phyloP scores from a whole-genome alignment of 2,329 filamentous ascomycete species.

The Uncinocarpus reesii region DNA sequence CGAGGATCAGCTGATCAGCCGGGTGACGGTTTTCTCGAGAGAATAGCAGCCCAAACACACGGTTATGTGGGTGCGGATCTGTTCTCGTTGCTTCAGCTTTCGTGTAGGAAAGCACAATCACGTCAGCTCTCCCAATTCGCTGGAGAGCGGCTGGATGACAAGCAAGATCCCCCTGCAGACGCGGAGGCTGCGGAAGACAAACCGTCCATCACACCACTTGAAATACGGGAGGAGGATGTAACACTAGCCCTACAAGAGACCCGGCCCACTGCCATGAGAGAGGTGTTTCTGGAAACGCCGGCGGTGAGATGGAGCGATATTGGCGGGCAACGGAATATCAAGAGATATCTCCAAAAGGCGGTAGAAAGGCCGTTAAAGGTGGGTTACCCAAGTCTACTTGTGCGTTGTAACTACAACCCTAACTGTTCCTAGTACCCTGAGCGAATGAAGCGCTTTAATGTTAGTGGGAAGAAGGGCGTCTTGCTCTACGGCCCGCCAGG shows the following conservation, averaged over 20 bases:
- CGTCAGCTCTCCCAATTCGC: conserved; percentile 19
- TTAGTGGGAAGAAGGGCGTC: conserved; percentile 64
- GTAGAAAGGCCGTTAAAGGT: conserved; percentile 50
- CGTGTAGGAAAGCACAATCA: conserved; percentile 36
- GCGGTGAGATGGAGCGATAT: conserved; percentile 81
- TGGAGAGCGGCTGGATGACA: neutral
- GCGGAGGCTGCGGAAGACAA: conserved; percentile 8
- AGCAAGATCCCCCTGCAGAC: neutral
- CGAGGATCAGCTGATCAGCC: conserved; percentile 40
- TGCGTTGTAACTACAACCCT: neutral
- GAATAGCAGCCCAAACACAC: conserved; percentile 65
- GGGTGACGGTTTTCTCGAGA: conserved; percentile 45
- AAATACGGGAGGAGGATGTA: conserved; percentile 30
- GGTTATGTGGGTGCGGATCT: conserved; percentile 78
- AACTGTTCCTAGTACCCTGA: conserved; percentile 36
- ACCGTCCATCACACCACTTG: conserved; percentile 18
- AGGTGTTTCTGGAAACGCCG: conserved; percentile 78
- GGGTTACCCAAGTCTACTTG: conserved; percentile 12
- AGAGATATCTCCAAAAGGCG: conserved; percentile 52
- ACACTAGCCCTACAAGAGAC: conserved; percentile 53
- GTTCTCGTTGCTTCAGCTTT: conserved; percentile 50
- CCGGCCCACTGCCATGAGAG: conserved; percentile 76
- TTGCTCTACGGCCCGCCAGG: conserved; percentile 87
- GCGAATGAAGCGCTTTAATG: conserved; percentile 41
- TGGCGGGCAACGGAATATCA: conserved; percentile 70